Base-by-base conservation (phyloP, 352 stramenopile species). In the Nothophytophthora sp. region DNA sequence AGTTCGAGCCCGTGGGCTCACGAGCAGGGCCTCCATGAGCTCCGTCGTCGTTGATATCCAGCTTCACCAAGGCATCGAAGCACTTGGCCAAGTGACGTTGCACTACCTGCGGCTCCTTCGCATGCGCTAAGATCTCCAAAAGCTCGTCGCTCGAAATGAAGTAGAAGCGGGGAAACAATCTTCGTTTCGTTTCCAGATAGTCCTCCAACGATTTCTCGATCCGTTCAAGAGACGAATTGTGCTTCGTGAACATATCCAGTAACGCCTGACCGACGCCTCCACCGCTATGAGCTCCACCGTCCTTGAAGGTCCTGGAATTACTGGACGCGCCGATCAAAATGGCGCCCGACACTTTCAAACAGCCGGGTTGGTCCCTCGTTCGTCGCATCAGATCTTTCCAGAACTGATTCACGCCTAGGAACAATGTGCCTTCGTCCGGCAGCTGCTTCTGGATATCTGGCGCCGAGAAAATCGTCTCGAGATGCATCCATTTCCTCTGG, bases 71-170 rank as follows among this genome's bases (percentile, higher is more conserved):
- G 2, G 71, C 85, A 48, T 96, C 86, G 37, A 96, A 96, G 35
- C 79, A 90, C 56, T 96, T 95, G 34, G 78, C 76, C 40, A 95
- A 60, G 29, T 95, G 81, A 1, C 81, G 73, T 39, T 95, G 83
- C 1, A 96, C 78, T 13, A 81, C 76, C 24, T 83, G 73, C 1
- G 83, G 85, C 24, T 96, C 83, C 32, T 88, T 88, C 0, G 81
- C 80, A 34, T 94, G 82, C 1, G 84, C 76, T 5, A 96, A 45
- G 24, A 96, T 91, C 45, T 95, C 83, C 4, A 96, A 52, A 25
- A 96, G 51, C 28, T 95, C 87, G 39, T 95, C 86, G 52, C 95
- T 94, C 25, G 81, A 89, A 40, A 96, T 85, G 50, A 95, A 96
- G 45, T 92, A 96, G 37, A 96, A 96, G 1, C 87, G 72, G 1